Evolutionary conservation across 2,329 filamentous ascomycete genomes (phyloP).

Genomic region (Cercospora sp.): DNA sequence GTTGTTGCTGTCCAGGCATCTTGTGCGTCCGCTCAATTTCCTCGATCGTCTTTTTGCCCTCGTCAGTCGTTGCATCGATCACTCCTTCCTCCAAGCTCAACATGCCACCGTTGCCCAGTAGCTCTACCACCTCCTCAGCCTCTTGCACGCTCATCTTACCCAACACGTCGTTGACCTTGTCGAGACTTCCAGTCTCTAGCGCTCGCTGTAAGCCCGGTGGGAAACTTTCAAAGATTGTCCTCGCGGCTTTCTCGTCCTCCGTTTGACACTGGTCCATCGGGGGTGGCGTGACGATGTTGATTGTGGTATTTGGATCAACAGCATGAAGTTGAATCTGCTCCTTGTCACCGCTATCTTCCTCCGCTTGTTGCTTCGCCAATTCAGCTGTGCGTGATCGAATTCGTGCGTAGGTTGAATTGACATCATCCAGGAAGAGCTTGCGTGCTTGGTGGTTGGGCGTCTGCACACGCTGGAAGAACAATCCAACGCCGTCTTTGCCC

Average conservation of each 20-base stretch:
- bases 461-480: conserved; percentile 97
- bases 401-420: conserved; percentile 79
- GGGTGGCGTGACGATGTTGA: conserved; percentile 84
- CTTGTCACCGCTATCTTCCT: conserved; percentile 62
- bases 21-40: conserved; percentile 68
- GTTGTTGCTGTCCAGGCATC: conserved; percentile 64
- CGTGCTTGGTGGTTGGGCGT: conserved; percentile 86
- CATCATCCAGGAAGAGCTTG: conserved; percentile 89
- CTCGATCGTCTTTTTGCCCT: conserved; percentile 40
- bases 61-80: conserved; percentile 72
- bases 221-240: conserved; percentile 82
- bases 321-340: conserved; percentile 98
- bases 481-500: conserved; percentile 78
- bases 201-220: conserved; percentile 77
- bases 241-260: conserved; percentile 60
- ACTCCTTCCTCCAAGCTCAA: conserved; percentile 89
- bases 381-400: conserved; percentile 77
- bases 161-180: conserved; percentile 83
- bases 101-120: conserved; percentile 81
- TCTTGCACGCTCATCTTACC: conserved; percentile 87
- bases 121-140: conserved; percentile 79
- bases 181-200: conserved; percentile 82
- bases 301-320: conserved; percentile 81
- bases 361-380: conserved; percentile 63
- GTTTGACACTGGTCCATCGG: conserved; percentile 69